Percentiles rank a stretch among this genome's conserved stretches.
phyloP scores from a whole-genome alignment of 2,329 filamentous ascomycete genomes.

The Rasamsonia emersonii region DNA sequence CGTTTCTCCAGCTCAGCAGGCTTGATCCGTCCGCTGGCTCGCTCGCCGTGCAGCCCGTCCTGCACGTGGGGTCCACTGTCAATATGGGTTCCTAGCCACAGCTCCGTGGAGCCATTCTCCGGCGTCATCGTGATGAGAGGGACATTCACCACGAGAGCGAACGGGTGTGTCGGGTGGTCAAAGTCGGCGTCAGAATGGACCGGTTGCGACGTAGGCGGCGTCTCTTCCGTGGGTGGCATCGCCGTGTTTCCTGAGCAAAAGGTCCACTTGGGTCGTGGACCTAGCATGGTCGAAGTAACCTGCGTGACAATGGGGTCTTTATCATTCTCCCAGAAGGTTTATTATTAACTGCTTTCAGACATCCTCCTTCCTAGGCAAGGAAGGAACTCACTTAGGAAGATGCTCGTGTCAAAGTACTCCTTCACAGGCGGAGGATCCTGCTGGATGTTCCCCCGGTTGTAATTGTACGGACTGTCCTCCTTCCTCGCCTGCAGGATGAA shows the following conservation, averaged over 20 bases:
- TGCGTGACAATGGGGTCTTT: conserved; percentile 5
- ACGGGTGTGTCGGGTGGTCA: conserved; percentile 45
- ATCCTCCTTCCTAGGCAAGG: background rate
- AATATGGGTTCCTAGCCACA: too few species aligned
- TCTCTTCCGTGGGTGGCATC: conserved; percentile 41
- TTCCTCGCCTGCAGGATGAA: conserved; percentile 46
- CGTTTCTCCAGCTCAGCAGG: conserved; percentile 27
- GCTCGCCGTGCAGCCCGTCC: conserved; percentile 44
- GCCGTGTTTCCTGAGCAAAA: conserved; percentile 53
- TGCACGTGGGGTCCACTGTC: too few species aligned
- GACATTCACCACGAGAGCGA: conserved; percentile 48
- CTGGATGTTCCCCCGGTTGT: conserved; percentile 41
- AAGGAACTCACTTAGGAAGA: background rate
- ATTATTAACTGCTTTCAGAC: background rate
- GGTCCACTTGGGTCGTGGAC: conserved; percentile 47
- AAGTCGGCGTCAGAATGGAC: conserved; percentile 55
- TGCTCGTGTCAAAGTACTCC: conserved; percentile 18
- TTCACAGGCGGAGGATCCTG: conserved; percentile 48
- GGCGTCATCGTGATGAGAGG: too few species aligned
- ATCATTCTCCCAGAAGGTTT: too few species aligned
- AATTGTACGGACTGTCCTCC: conserved; percentile 6
- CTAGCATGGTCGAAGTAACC: conserved; percentile 42
- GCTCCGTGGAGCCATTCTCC: conserved; percentile 50
- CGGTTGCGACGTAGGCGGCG: conserved; percentile 33
- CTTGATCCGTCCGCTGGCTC: conserved; percentile 45